Evolutionary conservation across 176 grass and related monocot species (phyloP).

Genomic region (Phyllostachys edulis): DNA sequence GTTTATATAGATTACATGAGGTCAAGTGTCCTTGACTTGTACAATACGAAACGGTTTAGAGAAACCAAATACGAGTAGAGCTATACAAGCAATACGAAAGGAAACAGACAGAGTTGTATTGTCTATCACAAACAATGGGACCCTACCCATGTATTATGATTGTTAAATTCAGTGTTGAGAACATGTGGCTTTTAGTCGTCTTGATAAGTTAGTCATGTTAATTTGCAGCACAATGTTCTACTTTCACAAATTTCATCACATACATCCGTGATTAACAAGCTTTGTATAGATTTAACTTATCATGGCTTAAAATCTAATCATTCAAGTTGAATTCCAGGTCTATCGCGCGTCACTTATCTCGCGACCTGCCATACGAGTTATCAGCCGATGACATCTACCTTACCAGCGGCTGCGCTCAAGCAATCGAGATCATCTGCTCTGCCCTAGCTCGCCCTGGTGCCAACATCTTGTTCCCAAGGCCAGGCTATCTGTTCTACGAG

Average conservation of each 20-base stretch:
- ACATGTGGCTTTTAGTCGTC: background rate
- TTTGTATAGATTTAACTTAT: background rate
- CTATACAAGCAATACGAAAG: too few relatives aligned
- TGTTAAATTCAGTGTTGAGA: background rate
- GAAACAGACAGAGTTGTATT: too few relatives aligned
- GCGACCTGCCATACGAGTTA: constrained; percentile 48
- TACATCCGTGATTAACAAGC: background rate
- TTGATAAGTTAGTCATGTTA: too few relatives aligned
- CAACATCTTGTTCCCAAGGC: constrained; percentile 72
- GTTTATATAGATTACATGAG: too few relatives aligned
- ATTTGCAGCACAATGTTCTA: background rate
- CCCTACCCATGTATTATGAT: too few relatives aligned
- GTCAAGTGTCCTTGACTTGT: too few relatives aligned
- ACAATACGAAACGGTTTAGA: too few relatives aligned
- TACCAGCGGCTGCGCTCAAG: constrained; percentile 59
- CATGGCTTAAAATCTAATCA: background rate
- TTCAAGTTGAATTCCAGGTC: constrained; percentile 40
- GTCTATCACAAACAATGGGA: too few relatives aligned
- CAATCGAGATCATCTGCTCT: constrained; percentile 60
- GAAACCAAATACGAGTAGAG: too few relatives aligned
- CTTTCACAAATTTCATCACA: background rate
- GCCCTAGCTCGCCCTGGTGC: constrained; percentile 50
- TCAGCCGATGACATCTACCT: constrained; percentile 58
- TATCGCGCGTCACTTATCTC: constrained; percentile 48
- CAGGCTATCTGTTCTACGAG: constrained; percentile 58